A percentile compares a stretch with the other conserved stretches of the same genome.
Evolutionary conservation across 345 rosid species (phyloP).

Genomic region (Noccaea caerulescens): DNA sequence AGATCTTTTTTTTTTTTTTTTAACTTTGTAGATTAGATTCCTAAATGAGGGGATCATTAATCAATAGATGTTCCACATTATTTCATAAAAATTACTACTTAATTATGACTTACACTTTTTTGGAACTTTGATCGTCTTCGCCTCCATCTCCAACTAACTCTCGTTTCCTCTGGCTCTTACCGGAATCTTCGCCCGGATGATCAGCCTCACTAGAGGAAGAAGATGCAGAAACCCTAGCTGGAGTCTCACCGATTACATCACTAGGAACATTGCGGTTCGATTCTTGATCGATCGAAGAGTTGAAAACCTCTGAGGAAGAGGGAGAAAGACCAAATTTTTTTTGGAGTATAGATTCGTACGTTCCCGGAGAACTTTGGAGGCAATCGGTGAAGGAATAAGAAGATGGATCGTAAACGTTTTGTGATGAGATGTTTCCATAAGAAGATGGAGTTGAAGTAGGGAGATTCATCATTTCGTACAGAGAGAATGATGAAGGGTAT

Average conservation of each 20-base stretch:
- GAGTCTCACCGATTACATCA: conserved; percentile 38
- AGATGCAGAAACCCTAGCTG: conserved; percentile 57
- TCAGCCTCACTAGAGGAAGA: conserved; percentile 72
- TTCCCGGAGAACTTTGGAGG: conserved; percentile 52
- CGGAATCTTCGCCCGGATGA: conserved; percentile 63
- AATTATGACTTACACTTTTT: conserved; percentile 53
- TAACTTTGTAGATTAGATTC: not conserved
- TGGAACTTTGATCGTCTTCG: conserved; percentile 53
- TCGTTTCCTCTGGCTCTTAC: conserved; percentile 50
- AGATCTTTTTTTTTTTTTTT: not conserved
- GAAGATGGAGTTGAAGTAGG: conserved; percentile 29
- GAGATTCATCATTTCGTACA: conserved; percentile 40
- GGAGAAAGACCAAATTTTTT: conserved; percentile 60
- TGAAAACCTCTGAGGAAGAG: conserved; percentile 54
- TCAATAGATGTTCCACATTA: not conserved
- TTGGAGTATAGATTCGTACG: conserved; percentile 56
- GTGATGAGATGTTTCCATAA: conserved; percentile 23
- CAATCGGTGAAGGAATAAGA: conserved; percentile 62
- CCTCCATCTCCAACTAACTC: conserved; percentile 43
- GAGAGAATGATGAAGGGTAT: conserved; percentile 39
- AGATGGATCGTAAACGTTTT: conserved; percentile 45
- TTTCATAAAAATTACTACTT: not conserved
- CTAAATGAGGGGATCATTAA: not conserved
- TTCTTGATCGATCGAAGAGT: conserved; percentile 51
- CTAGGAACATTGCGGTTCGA: conserved; percentile 33